These are phyloP conservation scores for Trichoderma oligosporum DNA, from an alignment of 2,329 filamentous ascomycete species.

Conservation along the genomic window DNA sequence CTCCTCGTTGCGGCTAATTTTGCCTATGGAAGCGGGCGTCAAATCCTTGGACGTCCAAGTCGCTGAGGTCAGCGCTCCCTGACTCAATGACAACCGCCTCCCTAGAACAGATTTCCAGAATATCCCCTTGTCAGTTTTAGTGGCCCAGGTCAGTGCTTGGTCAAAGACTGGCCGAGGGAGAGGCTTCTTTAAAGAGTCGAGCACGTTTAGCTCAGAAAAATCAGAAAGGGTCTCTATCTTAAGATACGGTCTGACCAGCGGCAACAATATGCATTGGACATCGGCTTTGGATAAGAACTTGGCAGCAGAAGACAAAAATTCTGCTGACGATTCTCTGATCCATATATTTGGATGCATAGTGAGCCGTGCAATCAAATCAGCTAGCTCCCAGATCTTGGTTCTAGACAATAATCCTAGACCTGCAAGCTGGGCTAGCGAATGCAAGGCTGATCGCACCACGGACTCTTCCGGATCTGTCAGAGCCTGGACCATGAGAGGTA, in stretches of 20 bases:
- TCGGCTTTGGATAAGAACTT: slow-evolving; percentile 76
- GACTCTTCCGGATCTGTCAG: slow-evolving; percentile 90
- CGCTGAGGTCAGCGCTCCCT: slow-evolving; percentile 51
- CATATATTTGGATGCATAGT: slow-evolving; percentile 92
- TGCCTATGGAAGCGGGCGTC: slow-evolving; percentile 55
- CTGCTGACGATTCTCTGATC: slow-evolving; percentile 85
- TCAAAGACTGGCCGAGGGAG: slow-evolving; percentile 78
- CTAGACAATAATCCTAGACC: slow-evolving; percentile 83
- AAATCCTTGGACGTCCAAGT: slow-evolving; percentile 55
- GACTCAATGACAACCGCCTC: slow-evolving; percentile 61
- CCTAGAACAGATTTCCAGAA: slow-evolving; percentile 82
- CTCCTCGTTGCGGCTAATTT: slow-evolving; percentile 75
- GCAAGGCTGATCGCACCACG: slow-evolving; percentile 84
- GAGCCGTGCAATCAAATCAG: slow-evolving; percentile 78
- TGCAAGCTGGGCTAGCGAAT: slow-evolving; percentile 84
- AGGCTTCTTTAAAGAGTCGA: slow-evolving; percentile 80
- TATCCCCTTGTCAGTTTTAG: slow-evolving; percentile 70
- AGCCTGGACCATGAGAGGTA: slow-evolving; percentile 93
- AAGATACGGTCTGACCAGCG: slow-evolving; percentile 75
- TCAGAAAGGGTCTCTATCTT: slow-evolving; percentile 64
- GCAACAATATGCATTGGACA: slow-evolving; percentile 75
- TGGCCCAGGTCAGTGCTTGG: slow-evolving; percentile 79
- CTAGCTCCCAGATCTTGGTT: slow-evolving; percentile 79
- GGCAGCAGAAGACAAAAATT: slow-evolving; percentile 75
- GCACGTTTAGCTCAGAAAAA: slow-evolving; percentile 67